A percentile compares a stretch with the other conserved stretches of the same genome.
Conservation (phyloP, 305 asterid genomes). For the Nicotiana rustica region DNA sequence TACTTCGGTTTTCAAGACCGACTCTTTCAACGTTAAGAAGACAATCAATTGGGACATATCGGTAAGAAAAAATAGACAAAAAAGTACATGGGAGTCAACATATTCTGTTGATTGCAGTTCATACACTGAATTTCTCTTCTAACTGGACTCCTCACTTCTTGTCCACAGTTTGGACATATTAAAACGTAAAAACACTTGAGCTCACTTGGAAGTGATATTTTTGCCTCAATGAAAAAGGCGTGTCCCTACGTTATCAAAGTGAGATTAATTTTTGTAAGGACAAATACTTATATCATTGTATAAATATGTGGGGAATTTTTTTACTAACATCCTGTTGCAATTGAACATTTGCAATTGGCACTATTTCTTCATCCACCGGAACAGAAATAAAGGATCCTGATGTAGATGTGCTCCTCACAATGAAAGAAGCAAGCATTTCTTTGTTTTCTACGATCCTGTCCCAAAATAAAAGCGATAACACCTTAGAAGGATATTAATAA, state of each 20-base stretch:
- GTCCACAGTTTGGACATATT: not conserved
- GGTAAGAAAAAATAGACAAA: not conserved
- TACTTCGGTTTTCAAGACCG: too few species aligned
- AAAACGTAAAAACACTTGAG: not conserved
- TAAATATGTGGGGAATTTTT: not conserved
- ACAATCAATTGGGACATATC: too few species aligned
- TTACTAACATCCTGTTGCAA: not conserved
- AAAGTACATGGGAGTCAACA: not conserved
- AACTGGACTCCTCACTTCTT: not conserved
- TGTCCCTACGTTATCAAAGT: not conserved
- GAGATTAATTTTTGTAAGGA: not conserved
- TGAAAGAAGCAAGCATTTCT: not conserved
- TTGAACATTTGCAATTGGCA: not conserved
- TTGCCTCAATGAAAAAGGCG: not conserved
- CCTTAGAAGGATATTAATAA: too few species aligned
- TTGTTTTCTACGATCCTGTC: not conserved
- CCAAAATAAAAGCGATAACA: not conserved
- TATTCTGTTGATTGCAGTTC: not conserved
- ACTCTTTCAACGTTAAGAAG: too few species aligned
- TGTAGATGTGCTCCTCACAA: not conserved
- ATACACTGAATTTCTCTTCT: not conserved
- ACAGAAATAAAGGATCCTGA: too few species aligned
- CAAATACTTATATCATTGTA: not conserved
- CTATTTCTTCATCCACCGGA: too few species aligned
- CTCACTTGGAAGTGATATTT: not conserved